These are phyloP conservation scores for Monilinia fructicola DNA, from an alignment of 2,329 filamentous ascomycete species.

Conservation along the genomic window DNA sequence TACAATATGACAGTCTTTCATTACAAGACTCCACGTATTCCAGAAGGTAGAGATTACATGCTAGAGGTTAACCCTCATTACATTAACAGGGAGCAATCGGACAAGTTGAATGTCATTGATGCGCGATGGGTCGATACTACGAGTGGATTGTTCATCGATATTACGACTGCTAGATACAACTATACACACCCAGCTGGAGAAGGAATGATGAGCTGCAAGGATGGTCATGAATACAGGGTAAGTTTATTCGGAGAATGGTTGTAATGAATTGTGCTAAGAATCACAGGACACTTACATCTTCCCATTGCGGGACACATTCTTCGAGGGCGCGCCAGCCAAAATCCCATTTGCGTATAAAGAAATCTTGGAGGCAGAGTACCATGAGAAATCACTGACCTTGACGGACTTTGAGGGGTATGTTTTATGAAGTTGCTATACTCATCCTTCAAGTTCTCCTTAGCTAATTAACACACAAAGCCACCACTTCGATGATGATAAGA, in stretches of 20 bases:
- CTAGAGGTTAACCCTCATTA: conserved; percentile 77
- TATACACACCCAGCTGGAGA: conserved; percentile 44
- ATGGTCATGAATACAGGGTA: conserved; percentile 52
- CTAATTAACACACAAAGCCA: conserved; percentile 40
- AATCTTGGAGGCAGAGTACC: conserved; percentile 59
- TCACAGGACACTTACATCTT: conserved; percentile 60
- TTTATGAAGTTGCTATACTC: conserved; percentile 31
- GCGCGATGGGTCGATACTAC: conserved; percentile 76
- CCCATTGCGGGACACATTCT: conserved; percentile 66
- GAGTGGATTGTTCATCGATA: conserved; percentile 80
- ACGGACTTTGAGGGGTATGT: conserved; percentile 54
- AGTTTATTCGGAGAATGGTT: conserved; percentile 16
- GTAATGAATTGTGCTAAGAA: conserved; percentile 20
- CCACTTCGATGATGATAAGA: conserved; percentile 44
- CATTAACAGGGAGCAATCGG: conserved; percentile 58
- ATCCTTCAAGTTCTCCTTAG: background rate
- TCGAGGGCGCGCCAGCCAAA: conserved; percentile 65
- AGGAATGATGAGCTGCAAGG: conserved; percentile 52
- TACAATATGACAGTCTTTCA: conserved; percentile 46
- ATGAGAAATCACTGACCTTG: conserved; percentile 50
- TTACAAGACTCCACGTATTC: conserved; percentile 39
- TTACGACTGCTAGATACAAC: conserved; percentile 64
- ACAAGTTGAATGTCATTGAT: conserved; percentile 78
- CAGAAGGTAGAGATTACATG: conserved; percentile 57
- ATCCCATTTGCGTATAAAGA: conserved; percentile 64